Evolutionary conservation across 208 protist species (phyloP).

Genomic region (Trypanosoma conorhini): DNA sequence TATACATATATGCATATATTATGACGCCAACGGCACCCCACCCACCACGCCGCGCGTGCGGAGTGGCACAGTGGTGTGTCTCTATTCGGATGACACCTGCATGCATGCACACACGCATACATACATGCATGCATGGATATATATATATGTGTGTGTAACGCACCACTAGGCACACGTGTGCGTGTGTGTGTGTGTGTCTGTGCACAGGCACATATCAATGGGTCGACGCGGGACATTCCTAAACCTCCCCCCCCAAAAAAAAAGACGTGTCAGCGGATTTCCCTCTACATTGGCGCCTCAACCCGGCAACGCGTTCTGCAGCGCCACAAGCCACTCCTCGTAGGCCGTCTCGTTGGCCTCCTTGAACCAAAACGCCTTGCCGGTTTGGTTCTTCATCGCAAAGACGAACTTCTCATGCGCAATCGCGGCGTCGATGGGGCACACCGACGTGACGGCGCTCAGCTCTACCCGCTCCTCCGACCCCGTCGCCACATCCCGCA

Average conservation of each 20-base stretch:
- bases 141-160: background rate
- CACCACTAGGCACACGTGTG: background rate
- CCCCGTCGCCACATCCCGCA: conserved; percentile 42
- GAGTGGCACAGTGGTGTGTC: too few relatives aligned
- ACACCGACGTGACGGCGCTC: conserved; percentile 75
- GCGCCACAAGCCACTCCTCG: conserved; percentile 60
- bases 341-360: conserved; percentile 41
- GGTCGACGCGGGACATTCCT: background rate
- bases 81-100: too few relatives aligned
- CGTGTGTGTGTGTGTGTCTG: conserved; percentile 1
- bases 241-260: background rate
- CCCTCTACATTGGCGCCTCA: background rate
- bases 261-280: background rate
- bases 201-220: background rate
- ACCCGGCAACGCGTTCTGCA: conserved; percentile 62
- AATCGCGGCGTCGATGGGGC: conserved; percentile 75
- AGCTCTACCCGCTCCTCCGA: conserved; percentile 55
- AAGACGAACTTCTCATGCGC: conserved; percentile 78
- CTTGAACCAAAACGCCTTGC: conserved; percentile 85
- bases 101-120: background rate
- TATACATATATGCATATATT: background rate
- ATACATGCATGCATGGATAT: background rate
- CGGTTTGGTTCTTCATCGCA: conserved; percentile 82
- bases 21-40: too few relatives aligned
- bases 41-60: too few relatives aligned